Base-by-base conservation (phyloP, 2,329 filamentous ascomycete genomes). In the Epichloe coenophiala region DNA sequence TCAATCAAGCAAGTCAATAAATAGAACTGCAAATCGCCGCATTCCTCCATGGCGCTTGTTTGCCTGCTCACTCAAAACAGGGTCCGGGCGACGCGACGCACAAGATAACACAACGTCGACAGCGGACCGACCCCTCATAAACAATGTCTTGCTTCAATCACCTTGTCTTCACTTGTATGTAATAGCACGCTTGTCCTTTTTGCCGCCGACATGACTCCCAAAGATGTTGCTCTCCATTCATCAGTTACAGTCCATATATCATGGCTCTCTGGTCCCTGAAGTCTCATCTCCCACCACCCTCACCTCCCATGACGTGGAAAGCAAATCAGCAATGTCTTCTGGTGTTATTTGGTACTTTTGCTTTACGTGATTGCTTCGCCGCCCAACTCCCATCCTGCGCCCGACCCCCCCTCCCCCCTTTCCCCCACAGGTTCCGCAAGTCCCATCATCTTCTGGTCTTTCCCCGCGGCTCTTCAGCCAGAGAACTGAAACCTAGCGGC, bases 401-500 rank as follows among this genome's bases (percentile, higher is more conserved):
- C 8, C n/a, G n/a, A n/a, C n/a, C n/a, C n/a, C n/a, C 17, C 17
- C 17, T 2, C 17, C 17, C 17, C 17, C 17, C 17, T 17, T 17
- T 3, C 27, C 23, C 27, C 23, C 5, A 27, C 23, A 31, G 1
- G 27, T 31, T 1, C 7, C 8, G 8, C 27, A 31, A 31, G 27
- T 31, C 27, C 27, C 27, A 31, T 9, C 0, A 9, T 9, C 17
- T 17, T 17, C 17, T 17, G 17, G 13, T 31, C 15, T 47, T 4
- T 53, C 37, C 42, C 37, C 38, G 44, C 21, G 5, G 23, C 49
- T 51, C 49, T 51, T 64, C 56, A 71, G 48, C 68, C 68, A n/a
- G 63, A 64, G 50, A 95, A 97, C 59, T 87, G 84, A 71, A 97
- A 97, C 56, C 86, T 81, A 21, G 84, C 81, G 23, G 89, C 88